These are phyloP conservation scores for Collybia nuda DNA, from an alignment of 768 basidiomycete species.

Conservation along the genomic window DNA sequence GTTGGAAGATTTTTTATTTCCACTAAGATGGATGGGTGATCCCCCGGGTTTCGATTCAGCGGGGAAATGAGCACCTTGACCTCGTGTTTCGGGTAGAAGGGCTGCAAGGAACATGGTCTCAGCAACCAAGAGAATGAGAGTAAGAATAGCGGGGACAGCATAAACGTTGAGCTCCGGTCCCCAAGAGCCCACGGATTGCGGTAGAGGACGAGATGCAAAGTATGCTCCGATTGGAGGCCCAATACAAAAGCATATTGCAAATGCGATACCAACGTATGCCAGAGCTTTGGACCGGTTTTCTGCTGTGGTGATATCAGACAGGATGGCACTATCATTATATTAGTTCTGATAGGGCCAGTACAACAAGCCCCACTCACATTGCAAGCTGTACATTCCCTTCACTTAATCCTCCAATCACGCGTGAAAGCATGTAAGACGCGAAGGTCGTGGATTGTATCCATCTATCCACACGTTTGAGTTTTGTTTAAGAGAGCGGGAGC, in stretches of 20 bases:
- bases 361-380: slow-evolving; percentile 57
- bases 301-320: slow-evolving; percentile 86
- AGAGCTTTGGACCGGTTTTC: slow-evolving; percentile 82
- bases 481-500: background rate
- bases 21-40: slow-evolving; percentile 16
- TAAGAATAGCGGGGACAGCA: slow-evolving; percentile 84
- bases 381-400: slow-evolving; percentile 98
- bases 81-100: slow-evolving; percentile 85
- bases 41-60: slow-evolving; percentile 15
- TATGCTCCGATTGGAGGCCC: slow-evolving; percentile 96
- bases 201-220: slow-evolving; percentile 85
- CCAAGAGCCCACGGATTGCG: slow-evolving; percentile 51
- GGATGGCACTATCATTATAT: slow-evolving; percentile 66
- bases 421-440: slow-evolving; percentile 84
- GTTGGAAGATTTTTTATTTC: slow-evolving; percentile 15
- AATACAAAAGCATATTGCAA: slow-evolving; percentile 91
- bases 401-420: slow-evolving; percentile 89
- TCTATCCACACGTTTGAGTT: slow-evolving; percentile 34
- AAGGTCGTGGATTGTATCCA: slow-evolving; percentile 93
- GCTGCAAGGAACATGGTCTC: slow-evolving; percentile 81
- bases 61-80: slow-evolving; percentile 30
- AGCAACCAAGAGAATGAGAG: slow-evolving; percentile 68
- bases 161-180: slow-evolving; percentile 83
- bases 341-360: no score
- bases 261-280: slow-evolving; percentile 93